These are phyloP conservation scores for Mycena pura DNA, from an alignment of 768 basidiomycete species.

Conservation along the genomic window DNA sequence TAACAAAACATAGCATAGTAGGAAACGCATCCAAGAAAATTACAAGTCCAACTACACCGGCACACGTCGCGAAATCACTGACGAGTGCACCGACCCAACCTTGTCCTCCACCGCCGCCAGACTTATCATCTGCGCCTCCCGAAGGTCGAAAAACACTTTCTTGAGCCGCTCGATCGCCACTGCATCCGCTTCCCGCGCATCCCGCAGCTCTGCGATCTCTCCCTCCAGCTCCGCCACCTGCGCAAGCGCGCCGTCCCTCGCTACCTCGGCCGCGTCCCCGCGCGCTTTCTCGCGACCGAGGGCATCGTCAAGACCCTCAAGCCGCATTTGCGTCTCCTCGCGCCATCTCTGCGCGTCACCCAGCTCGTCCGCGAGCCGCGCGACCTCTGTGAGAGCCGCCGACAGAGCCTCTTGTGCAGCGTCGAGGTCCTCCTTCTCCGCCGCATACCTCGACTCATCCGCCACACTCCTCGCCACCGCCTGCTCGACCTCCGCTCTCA, in stretches of 20 bases:
- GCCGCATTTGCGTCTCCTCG: constrained; percentile 15
- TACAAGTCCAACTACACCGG: not conserved
- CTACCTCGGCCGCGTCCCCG: constrained; percentile 24
- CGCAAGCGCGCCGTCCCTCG: constrained; percentile 26
- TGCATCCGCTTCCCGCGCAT: constrained; percentile 43
- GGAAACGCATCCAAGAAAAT: too few relatives aligned
- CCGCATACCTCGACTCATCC: constrained; percentile 11
- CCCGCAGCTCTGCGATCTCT: constrained; percentile 38
- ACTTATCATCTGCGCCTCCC: constrained; percentile 40
- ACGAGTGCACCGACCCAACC: constrained; percentile 36
- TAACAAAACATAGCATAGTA: too few relatives aligned
- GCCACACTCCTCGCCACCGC: not conserved
- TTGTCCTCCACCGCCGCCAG: constrained; percentile 43
- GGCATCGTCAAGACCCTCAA: constrained; percentile 20
- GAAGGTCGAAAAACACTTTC: constrained; percentile 37
- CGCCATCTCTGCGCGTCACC: not conserved
- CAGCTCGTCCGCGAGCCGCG: constrained; percentile 2
- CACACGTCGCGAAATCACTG: too few relatives aligned
- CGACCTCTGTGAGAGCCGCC: constrained; percentile 3
- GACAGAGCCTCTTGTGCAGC: not conserved
- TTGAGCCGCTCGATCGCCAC: constrained; percentile 43
- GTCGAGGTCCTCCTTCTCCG: constrained; percentile 2
- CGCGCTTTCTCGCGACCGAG: constrained; percentile 29
- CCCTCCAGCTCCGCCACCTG: constrained; percentile 38
- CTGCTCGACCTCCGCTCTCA: too few relatives aligned